Evolutionary conservation across 768 basidiomycete species (phyloP), one percentile per base, ranked within the genome.

Genomic region (Lentinula sp.): DNA sequence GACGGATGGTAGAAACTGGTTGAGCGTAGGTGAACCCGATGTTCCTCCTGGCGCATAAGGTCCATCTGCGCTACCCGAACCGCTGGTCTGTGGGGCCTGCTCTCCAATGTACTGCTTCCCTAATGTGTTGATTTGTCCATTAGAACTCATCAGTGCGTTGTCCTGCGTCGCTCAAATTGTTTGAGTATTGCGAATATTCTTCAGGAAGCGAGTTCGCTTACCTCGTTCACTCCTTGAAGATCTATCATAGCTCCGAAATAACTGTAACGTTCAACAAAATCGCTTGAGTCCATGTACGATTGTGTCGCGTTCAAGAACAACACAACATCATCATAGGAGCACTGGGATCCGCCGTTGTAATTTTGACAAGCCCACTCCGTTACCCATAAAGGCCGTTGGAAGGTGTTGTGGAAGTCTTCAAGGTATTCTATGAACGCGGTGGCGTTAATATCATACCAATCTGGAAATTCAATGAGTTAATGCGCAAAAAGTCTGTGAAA

Each of bases 291-390:
- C 82, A 87, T 81, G 71, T 77, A 86, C 1, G 68, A 57, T 60
- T 83, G 80, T 0, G 83, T 84, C 12, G 69, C 68, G 62, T 83
- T 81, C 69, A 85, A 73, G 68, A 85, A 83, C 33, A 66, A 57
- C 6, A 73, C 68, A 8, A 84, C 71, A 23, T 84, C 77, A 4
- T 78, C 67, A 35, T 69, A 62, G 0, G 79, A 75, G 61, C 83
- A 85, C 66, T 85, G 82, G 6, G 66, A 68, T 28, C 70, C 63
- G 2, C 66, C 56, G 50, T 79, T 66, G 62, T 73, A 81, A 61
- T 82, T 81, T 69, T 82, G 81, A 64, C 81, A 83, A 0, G 81
- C 80, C 81, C 82, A 85, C 65, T 85, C 85, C 0, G 85, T 86
- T 0, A 85, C 78, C 84, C 84, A 85, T 15, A 85, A 68, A 4